Evolutionary conservation across 441 rosid species (phyloP), one percentile per base, ranked within the genome.

Genomic region (Oxalis stricta): DNA sequence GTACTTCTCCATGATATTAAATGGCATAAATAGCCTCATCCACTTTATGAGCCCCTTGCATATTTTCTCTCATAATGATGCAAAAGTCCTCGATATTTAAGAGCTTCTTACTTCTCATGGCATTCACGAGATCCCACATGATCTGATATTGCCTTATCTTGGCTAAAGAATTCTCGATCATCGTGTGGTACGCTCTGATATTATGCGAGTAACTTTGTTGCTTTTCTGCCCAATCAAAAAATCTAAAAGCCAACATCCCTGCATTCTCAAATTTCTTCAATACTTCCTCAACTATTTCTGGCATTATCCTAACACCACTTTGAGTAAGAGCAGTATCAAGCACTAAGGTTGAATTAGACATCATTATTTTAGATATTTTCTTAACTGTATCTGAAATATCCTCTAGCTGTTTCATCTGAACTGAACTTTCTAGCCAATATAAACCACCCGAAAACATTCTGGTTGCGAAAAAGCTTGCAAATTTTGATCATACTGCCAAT

Each of bases 191-290:
- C 4, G 84, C 89, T 52, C 68, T 70, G 13, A 77, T 52, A 10
- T 77, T 84, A 39, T 77, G 95, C 19, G 56, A 55, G 51, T 73
- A 84, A 49, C 69, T 75, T 18, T 79, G 55, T 46, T 84, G 97
- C 72, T 84, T 81, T 58, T 70, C 93, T 13, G 84, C 79, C 97
- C 97, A 87, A 18, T 75, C 76, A 13, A 87, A 87, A 70, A 87
- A 84, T 10, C 81, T 68, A 58, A 72, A 84, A 0, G 95, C 89
- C 36, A 73, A 50, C 64, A 79, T 66, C 37, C 97, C 97, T 17
- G 93, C 93, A 64, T 87, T 84, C 65, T 64, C 67, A 12, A 77
- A 81, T 53, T 68, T 69, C 36, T 66, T 66, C 10, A 84, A 73
- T 20, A 87, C 81, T 49, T 68, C 58, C 63, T 84, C 95, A 5